Conservation (phyloP, 768 basidiomycete genomes). For the Goffeauzyma gilvescens region DNA sequence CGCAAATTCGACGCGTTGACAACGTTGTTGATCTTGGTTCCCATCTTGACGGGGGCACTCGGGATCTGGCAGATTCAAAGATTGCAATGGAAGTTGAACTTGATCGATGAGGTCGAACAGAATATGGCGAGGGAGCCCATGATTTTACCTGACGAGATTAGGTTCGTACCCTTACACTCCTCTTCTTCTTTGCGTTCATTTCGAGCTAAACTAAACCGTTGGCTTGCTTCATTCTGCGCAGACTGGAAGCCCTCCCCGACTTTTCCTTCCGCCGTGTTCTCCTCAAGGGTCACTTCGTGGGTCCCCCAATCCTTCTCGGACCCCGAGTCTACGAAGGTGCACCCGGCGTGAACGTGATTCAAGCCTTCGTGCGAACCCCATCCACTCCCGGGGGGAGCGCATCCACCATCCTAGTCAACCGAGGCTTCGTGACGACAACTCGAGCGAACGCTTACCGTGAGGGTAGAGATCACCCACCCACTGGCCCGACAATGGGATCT, state of each 20-base stretch:
- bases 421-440: conserved; percentile 56
- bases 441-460: conserved; percentile 25
- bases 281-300: conserved; percentile 60
- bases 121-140: conserved; percentile 67
- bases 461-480: conserved; percentile 9
- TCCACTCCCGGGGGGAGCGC: conserved; percentile 22
- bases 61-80: conserved; percentile 89
- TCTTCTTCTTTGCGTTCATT: conserved; percentile 18
- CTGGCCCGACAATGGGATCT: conserved; percentile 6
- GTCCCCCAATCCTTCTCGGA: conserved; percentile 57
- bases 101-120: conserved; percentile 84
- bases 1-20: conserved; percentile 22
- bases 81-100: conserved; percentile 78
- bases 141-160: conserved; percentile 59
- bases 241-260: conserved; percentile 60
- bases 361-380: conserved; percentile 52
- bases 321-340: conserved; percentile 78
- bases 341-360: conserved; percentile 70
- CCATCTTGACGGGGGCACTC: conserved; percentile 70
- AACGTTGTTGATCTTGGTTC: conserved; percentile 55
- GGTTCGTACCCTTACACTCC: conserved; percentile 39
- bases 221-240: conserved; percentile 21
- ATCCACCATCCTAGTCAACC: conserved; percentile 72
- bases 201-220: background rate
- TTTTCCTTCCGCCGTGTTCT: conserved; percentile 74